Evolutionary conservation across 2,329 filamentous ascomycete genomes (phyloP), one percentile per base, ranked within the genome.

Genomic region (Gnomoniopsis smithogilvyi): DNA sequence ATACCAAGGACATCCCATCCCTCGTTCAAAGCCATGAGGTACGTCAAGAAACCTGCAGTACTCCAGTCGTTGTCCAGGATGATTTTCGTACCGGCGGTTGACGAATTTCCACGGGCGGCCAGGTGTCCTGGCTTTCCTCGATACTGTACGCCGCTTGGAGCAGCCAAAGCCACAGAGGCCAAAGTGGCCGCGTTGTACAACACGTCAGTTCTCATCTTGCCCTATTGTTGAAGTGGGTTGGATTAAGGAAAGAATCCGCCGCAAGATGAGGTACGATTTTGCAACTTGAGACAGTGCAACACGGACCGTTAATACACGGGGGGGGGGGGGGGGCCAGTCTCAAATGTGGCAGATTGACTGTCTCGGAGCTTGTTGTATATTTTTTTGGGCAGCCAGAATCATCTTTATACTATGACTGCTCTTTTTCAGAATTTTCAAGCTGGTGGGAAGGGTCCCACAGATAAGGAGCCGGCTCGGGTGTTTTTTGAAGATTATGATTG

Each of bases 1-100:
- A 69, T 61, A 3, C 73, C 78, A 1, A 81, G 67, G 12, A 80
- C 67, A 30, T 80, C 72, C 66, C 76, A 75, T 30, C 72, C 73
- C 4, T 73, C 73, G 51, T 78, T 73, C 3, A 80, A 66, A 14
- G 77, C 75, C 56, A 79, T 66, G 3, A 80, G 68, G 62, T 73
- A 77, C 0, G 76, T 73, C 17, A 78, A 73, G 64, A 77, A 78
- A 6, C 70, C 73, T 1, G 69, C 68, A 1, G 74, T 66, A 43
- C 68, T 69, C 76, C 76, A 80, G 66, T 80, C 77, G 62, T 79
- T 79, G 65, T 80, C 75, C 51, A 80, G 64, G 61, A 80, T 64
- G 15, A 64, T 53, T 50, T 63, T 61, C 14, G 53, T 57, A 10
- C 57, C 38, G 11, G 50, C 33, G 10, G 53, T 49, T n/a, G 60